phyloP scores from a whole-genome alignment of 169 alveolate species.

The Cryptosporidium meleagridis region DNA sequence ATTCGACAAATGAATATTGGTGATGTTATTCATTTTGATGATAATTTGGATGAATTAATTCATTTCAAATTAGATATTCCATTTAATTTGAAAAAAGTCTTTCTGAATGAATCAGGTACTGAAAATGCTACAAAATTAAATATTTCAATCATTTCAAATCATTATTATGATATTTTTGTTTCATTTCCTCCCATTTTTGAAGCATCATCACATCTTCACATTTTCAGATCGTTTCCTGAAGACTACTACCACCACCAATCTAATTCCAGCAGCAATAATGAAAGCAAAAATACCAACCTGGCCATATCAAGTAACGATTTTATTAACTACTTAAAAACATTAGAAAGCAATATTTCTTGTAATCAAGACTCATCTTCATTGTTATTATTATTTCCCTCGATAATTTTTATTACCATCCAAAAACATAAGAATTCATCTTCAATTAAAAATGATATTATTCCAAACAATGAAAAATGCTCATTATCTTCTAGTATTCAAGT shows the following conservation, averaged over 20 bases:
- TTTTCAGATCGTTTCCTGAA: conserved; percentile 55
- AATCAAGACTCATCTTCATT: background rate
- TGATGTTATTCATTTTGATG: background rate
- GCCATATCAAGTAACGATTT: conserved; percentile 2
- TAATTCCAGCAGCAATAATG: no score
- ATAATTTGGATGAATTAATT: background rate
- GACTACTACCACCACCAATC: background rate
- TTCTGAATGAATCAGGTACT: background rate
- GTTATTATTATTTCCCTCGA: conserved; percentile 23
- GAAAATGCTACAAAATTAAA: background rate
- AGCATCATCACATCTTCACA: conserved; percentile 36
- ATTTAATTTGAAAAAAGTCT: conserved; percentile 7
- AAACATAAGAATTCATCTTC: background rate
- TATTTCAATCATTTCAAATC: background rate
- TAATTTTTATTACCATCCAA: conserved; percentile 1
- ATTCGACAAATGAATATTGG: background rate
- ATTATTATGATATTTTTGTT: conserved; percentile 52
- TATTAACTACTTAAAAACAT: background rate
- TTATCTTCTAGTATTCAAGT: background rate
- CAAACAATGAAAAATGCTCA: background rate
- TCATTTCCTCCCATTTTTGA: conserved; percentile 73
- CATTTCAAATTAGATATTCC: conserved; percentile 14
- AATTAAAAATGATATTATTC: background rate
- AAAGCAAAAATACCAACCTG: background rate
- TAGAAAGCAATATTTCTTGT: background rate